phyloP scores from a whole-genome alignment of 192 early-diverging fungal species.

The Coemansia sp. region DNA sequence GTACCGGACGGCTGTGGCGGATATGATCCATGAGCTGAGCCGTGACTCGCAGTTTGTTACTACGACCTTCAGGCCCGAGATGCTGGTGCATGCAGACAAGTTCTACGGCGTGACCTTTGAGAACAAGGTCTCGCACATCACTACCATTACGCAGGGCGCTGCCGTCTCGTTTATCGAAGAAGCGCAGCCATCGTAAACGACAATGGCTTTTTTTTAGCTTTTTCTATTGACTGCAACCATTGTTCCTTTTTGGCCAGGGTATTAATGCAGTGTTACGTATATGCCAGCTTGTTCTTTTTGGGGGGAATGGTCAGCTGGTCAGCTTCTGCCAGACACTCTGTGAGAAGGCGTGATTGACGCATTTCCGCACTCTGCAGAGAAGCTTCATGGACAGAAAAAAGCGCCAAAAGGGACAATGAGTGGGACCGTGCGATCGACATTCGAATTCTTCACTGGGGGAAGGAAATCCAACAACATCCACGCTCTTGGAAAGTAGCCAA shows the following conservation, averaged over 20 bases:
- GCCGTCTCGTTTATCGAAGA: constrained; percentile 64
- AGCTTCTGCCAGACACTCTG: background rate
- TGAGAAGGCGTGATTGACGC: background rate
- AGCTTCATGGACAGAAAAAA: background rate
- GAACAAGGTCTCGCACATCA: constrained; percentile 89
- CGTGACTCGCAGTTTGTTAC: constrained; percentile 92
- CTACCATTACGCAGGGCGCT: constrained; percentile 67
- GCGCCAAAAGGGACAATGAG: background rate
- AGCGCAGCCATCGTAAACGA: constrained; percentile 16
- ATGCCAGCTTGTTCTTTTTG: background rate
- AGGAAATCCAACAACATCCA: background rate
- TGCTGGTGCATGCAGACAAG: constrained; percentile 87
- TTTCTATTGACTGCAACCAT: background rate
- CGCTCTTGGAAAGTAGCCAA: background rate
- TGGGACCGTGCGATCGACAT: background rate
- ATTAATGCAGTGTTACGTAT: background rate
- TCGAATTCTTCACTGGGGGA: background rate
- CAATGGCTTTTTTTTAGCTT: background rate
- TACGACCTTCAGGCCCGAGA: constrained; percentile 96
- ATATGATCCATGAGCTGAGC: constrained; percentile 89
- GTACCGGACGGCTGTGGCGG: constrained; percentile 90
- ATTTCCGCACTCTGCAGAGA: background rate
- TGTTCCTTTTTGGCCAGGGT: no score
- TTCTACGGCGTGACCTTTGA: constrained; percentile 98
- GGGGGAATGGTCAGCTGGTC: background rate